Evolutionary conservation across 139 green algal species (phyloP), one percentile per base, ranked within the genome.

Genomic region (Ulvella scutata): DNA sequence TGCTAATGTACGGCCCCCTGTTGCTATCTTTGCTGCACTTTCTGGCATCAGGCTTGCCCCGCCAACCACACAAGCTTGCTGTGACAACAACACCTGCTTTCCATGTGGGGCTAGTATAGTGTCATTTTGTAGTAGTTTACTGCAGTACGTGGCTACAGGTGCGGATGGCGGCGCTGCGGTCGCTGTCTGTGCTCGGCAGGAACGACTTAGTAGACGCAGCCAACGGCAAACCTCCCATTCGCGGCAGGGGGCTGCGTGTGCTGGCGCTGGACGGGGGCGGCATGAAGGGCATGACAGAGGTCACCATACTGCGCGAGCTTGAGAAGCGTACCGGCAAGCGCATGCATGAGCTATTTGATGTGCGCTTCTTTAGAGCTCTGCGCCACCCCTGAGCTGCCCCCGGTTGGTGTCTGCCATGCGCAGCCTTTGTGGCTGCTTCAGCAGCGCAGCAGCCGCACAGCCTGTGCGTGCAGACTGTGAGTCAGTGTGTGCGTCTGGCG

Each of bases 251-350:
- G 3, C 38, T 97, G 62, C 87, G 93, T n/a, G 86, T 98, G 26
- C 80, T 98, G 21, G 85, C 87, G 38, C 87, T 98, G 85, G 94
- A 98, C 75, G 93, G 93, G 4, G 93, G 93, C n/a, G 93, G 93
- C 77, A 98, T 98, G 89, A 86, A 89, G 77, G 90, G 91, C 33
- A 80, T 97, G 36, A 80, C 87, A 29, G 92, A 90, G 21, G 80
- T 97, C 28, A 76, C 78, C 13, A 83, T 92, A 83, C 84, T 97
- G 76, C 60, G 78, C 3, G 59, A 90, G 67, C 76, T 97, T 37
- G 87, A 97, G 83, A 28, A 44, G 4, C 79, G 83, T 37, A 83
- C 85, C 4, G 88, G 86, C 2, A 76, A 73, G 28, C 82, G 76
- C 26, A 85, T 97, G 7, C 82, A 85, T 61, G 83, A 90, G 61